phyloP scores from a whole-genome alignment of 768 basidiomycete genomes.

The Rhizopogon sp. region DNA sequence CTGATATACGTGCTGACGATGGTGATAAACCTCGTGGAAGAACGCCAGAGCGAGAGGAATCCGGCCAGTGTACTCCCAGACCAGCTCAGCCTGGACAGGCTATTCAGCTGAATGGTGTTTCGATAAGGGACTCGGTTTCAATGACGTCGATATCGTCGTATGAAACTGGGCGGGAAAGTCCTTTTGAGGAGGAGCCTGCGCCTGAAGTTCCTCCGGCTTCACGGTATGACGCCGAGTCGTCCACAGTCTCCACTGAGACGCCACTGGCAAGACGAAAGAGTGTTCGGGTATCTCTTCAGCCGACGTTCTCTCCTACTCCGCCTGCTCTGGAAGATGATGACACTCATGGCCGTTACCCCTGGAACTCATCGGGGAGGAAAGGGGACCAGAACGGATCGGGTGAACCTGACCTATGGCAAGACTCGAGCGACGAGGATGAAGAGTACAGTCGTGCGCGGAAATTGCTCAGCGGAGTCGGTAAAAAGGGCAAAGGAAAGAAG shows the following conservation, averaged over 20 bases:
- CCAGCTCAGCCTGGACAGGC: neutral
- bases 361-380: constrained; percentile 3
- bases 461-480: constrained; percentile 43
- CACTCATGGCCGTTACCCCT: constrained; percentile 3
- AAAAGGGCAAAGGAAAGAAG: constrained; percentile 29
- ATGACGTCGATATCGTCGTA: constrained; percentile 56
- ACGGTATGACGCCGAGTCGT: constrained; percentile 4
- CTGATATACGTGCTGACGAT: neutral
- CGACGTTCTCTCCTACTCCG: constrained; percentile 71
- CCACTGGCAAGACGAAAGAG: constrained; percentile 49
- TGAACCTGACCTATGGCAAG: constrained; percentile 54
- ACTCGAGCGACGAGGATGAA: constrained; percentile 74
- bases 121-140: constrained; percentile 29
- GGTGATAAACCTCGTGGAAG: neutral
- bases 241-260: constrained; percentile 12
- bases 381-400: neutral
- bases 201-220: constrained; percentile 12
- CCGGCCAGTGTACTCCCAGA: neutral
- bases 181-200: constrained; percentile 26
- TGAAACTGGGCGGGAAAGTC: constrained; percentile 57
- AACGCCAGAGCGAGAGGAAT: constrained; percentile 4
- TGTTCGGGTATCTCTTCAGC: constrained; percentile 72
- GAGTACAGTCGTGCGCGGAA: constrained; percentile 56
- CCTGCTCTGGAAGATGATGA: constrained; percentile 48
- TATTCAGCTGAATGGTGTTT: constrained; percentile 11